Conservation (phyloP, 257 asterid species). For the Solanum clarkiae region DNA sequence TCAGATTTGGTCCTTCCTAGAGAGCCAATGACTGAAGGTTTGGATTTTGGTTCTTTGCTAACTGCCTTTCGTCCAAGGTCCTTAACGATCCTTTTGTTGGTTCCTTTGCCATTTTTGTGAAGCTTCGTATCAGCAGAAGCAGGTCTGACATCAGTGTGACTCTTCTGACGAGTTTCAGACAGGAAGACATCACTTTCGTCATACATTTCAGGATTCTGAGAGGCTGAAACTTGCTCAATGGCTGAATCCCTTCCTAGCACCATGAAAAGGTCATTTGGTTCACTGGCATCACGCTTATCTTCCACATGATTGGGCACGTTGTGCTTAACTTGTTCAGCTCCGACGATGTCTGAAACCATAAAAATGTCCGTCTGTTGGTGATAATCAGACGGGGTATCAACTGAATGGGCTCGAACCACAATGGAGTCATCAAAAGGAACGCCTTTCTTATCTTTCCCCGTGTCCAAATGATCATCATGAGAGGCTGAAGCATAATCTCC, state of each 20-base stretch:
- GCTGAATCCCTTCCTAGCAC: conserved; percentile 40
- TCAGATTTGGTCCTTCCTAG: conserved; percentile 52
- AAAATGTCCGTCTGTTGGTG: conserved; percentile 35
- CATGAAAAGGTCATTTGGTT: conserved; percentile 74
- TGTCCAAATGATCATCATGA: conserved; percentile 6
- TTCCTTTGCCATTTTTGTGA: conserved; percentile 12
- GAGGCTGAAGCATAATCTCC: conserved; percentile 24
- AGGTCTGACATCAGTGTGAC: conserved; percentile 5
- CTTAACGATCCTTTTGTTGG: conserved; percentile 7
- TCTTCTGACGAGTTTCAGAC: conserved; percentile 19
- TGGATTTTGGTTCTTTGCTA: conserved; percentile 22
- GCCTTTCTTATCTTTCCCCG: conserved; percentile 23
- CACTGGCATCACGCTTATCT: conserved; percentile 22
- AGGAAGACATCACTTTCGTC: conserved; percentile 18
- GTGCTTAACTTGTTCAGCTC: conserved; percentile 13
- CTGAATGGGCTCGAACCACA: conserved; percentile 41
- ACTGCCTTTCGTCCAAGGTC: conserved; percentile 23
- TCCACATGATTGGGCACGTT: conserved; percentile 5
- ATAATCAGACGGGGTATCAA: conserved; percentile 10
- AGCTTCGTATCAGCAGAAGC: conserved; percentile 12
- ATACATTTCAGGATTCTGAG: conserved; percentile 43
- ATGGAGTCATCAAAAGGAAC: conserved; percentile 50
- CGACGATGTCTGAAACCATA: conserved; percentile 39
- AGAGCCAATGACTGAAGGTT: conserved; percentile 19
- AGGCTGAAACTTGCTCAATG: conserved; percentile 20